Base-by-base conservation (phyloP, 306 rosid species). In the Argentina anserina region DNA sequence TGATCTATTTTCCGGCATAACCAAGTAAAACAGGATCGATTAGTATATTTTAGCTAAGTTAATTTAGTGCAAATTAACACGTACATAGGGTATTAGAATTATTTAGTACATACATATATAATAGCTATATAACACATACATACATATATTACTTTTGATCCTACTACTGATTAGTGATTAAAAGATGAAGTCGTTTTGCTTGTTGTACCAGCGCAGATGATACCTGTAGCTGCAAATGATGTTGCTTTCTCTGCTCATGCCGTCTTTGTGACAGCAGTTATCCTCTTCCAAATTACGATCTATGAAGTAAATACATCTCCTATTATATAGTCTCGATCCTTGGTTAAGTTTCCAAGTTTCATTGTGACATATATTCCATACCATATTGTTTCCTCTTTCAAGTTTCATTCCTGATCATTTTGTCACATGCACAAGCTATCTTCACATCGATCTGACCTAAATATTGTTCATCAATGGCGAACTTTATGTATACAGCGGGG, bases 151-250 rank as follows among this genome's bases (percentile, higher is more conserved):
- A n/a, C n/a, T n/a, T n/a, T n/a, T n/a, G n/a, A n/a, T n/a, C n/a
- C n/a, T n/a, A n/a, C n/a, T n/a, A n/a, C 18, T 17, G 5, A 3
- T 6, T 46, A 17, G 15, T 46, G 20, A 17, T 46, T 15, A 17
- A 17, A 46, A 17, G 52, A 46, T 47, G 21, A 47, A 47, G 23
- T 18, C 3, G 18, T 47, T 17, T 47, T 5, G 21, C 15, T 47
- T 47, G 21, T 47, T 47, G 53, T 47, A 15, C 52, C 17, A 64
- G 78, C 82, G 69, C 86, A 94, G 98, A 94, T 94, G 98, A 91
- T 91, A 77, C 98, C 98, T 3, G 97, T 94, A 25, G 98, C 97
- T 23, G 88, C 91, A 78, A 94, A 91, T 72, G 98, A 94, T 79
- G 97, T 94, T 21, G 97, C 97, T 69, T 94, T 91, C 78, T 89